phyloP scores from a whole-genome alignment of 2,329 filamentous ascomycete genomes.

The Exophiala spinifera region DNA sequence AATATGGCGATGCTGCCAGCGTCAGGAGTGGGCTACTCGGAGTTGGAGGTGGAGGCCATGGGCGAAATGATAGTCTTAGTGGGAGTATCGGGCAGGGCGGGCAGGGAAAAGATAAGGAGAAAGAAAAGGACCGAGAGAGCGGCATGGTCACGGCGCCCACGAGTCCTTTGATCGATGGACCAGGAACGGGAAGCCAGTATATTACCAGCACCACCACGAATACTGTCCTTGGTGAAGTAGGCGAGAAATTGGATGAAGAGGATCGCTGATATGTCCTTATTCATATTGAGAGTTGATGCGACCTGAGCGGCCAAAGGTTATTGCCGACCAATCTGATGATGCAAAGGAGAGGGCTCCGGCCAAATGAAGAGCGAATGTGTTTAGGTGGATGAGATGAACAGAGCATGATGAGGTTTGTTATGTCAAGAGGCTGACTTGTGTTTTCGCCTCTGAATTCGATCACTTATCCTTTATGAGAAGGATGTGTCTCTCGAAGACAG shows the following conservation, averaged over 20 bases:
- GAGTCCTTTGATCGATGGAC: constrained; percentile 22
- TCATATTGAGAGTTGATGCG: not conserved
- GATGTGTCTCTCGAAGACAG: too few species aligned
- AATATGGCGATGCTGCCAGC: constrained; percentile 67
- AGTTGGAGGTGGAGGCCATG: constrained; percentile 62
- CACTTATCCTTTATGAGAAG: too few species aligned
- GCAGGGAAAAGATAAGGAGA: constrained; percentile 16
- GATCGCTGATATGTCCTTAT: not conserved
- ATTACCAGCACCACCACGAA: not conserved
- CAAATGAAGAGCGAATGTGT: too few species aligned
- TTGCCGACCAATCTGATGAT: too few species aligned
- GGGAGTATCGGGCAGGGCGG: constrained; percentile 22
- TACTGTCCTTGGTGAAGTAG: constrained; percentile 7
- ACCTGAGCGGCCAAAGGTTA: too few species aligned
- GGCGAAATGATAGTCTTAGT: constrained; percentile 26
- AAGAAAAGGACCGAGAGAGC: constrained; percentile 17
- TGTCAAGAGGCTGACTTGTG: too few species aligned
- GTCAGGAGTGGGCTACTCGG: constrained; percentile 68
- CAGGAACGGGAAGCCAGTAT: constrained; percentile 10
- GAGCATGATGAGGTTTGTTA: too few species aligned
- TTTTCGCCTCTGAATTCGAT: too few species aligned
- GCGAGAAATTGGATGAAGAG: constrained; percentile 9
- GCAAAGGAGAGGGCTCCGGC: too few species aligned
- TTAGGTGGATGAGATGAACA: too few species aligned
- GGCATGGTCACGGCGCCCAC: constrained; percentile 27